Conservation (phyloP, 2,329 filamentous ascomycete species). For the Anthostomella pinea region DNA sequence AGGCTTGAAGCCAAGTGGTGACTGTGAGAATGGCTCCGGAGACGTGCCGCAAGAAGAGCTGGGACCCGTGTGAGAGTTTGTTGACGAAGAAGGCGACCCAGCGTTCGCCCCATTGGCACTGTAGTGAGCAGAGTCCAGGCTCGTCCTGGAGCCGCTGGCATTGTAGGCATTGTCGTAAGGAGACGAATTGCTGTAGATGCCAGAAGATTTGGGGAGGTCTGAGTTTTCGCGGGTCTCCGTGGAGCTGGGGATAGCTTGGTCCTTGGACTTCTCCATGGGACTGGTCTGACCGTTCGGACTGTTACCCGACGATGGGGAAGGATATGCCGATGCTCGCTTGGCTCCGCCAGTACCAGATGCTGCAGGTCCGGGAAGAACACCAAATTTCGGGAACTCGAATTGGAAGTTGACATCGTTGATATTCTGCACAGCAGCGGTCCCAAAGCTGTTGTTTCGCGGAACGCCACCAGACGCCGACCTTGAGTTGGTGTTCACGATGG, state of each 20-base stretch:
- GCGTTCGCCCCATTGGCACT: slow-evolving; percentile 52
- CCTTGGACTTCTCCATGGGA: slow-evolving; percentile 32
- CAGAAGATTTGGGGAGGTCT: slow-evolving; percentile 51
- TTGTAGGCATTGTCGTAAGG: slow-evolving; percentile 42
- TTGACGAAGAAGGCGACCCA: slow-evolving; percentile 63
- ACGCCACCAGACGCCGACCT: slow-evolving; percentile 25
- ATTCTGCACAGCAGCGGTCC: slow-evolving; percentile 52
- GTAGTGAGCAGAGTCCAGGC: slow-evolving; percentile 49
- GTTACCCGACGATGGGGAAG: slow-evolving; percentile 26
- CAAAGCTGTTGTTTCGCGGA: slow-evolving; percentile 44
- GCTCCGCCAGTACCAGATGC: slow-evolving; percentile 9
- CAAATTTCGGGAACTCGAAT: slow-evolving; percentile 96
- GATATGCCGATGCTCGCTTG: slow-evolving; percentile 22
- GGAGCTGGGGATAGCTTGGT: slow-evolving; percentile 30
- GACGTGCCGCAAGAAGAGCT: slow-evolving; percentile 73
- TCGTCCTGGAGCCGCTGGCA: slow-evolving; percentile 46
- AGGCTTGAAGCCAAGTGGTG: slow-evolving; percentile 63
- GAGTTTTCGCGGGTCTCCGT: slow-evolving; percentile 37
- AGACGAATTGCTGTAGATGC: slow-evolving; percentile 50
- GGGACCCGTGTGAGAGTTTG: slow-evolving; percentile 56
- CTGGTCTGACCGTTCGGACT: slow-evolving; percentile 33
- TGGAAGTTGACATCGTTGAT: slow-evolving; percentile 78
- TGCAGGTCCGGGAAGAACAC: slow-evolving; percentile 58
- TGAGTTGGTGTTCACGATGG: slow-evolving; percentile 46
- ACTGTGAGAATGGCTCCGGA: slow-evolving; percentile 72